Base-by-base conservation (phyloP, 768 basidiomycete species). In the Naganishia friedmannii region DNA sequence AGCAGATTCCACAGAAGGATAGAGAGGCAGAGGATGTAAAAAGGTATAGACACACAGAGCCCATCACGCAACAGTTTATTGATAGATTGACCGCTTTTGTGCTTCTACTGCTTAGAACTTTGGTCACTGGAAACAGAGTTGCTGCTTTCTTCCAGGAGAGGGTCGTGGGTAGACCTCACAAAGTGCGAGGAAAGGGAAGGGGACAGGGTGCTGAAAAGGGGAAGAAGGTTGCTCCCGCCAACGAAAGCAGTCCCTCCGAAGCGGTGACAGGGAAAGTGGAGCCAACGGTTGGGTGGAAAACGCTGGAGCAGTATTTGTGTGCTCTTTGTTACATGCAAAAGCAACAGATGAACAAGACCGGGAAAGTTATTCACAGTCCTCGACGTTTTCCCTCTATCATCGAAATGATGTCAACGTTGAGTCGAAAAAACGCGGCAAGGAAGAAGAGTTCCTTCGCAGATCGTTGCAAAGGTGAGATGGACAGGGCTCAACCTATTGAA, bases 371-470 rank as follows among this genome's bases (percentile, higher is more conserved):
- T 34, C 26, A 57, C 17, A 57, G 55, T 57, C 55, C 55, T 29
- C 26, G 55, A 34, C 29, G 55, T 12, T 57, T 57, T 31, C 55
- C 55, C 1, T 34, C 55, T 7, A 34, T 57, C 17, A 57, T 57
- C 55, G 55, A 57, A 32, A 29, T 57, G 29, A 57, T 57, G 55
- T 31, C 55, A 8, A 57, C 55, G 10, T 57, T 57, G 55, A 57
- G 31, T 29, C 55, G 55, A 34, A 3, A 57, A 34, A 32, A 57
- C 29, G 55, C 55, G 17, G 55, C 28, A 32, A 29, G 55, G 29
- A 57, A 57, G 17, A 57, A 57, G 45, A 57, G 55, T 32, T 29
- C 55, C 3, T 57, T 57, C 31, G 31, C 55, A 21, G 55, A 57
- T 34, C 55, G 31, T 17, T 46, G 45, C 45, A 21, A 46, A 46